phyloP scores from a whole-genome alignment of 2,329 filamentous ascomycete species.

The Endoconidiophora laricicola region DNA sequence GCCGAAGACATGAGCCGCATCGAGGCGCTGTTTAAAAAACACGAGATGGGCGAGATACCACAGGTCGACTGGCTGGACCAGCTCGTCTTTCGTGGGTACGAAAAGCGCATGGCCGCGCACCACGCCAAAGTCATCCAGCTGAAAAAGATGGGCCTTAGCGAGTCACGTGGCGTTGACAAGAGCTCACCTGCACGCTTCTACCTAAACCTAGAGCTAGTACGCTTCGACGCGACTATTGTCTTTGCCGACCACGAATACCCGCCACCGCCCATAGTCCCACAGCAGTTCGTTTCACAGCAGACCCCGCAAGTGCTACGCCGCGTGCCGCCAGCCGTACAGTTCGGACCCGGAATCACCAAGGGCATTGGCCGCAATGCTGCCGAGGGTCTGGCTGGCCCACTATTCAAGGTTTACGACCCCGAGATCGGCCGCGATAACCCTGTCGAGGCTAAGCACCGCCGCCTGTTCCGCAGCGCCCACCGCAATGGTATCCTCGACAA shows the following conservation, averaged over 20 bases:
- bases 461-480: constrained; percentile 75
- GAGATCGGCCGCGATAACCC: constrained; percentile 85
- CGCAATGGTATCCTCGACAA: constrained; percentile 88
- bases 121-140: constrained; percentile 17
- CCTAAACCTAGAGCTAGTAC: constrained; percentile 77
- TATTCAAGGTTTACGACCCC: constrained; percentile 83
- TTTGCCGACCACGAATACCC: constrained; percentile 91
- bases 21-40: constrained; percentile 85
- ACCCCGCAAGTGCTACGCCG: constrained; percentile 47
- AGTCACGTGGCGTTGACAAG: constrained; percentile 17
- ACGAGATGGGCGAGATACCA: constrained; percentile 92
- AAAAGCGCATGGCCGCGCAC: constrained; percentile 40
- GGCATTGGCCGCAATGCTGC: constrained; percentile 1
- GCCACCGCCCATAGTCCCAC: constrained; percentile 41
- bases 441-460: constrained; percentile 83
- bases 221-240: constrained; percentile 90
- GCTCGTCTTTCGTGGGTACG: constrained; percentile 77
- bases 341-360: constrained; percentile 72
- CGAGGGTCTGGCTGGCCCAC: constrained; percentile 30
- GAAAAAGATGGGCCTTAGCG: constrained; percentile 21
- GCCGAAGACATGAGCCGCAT: constrained; percentile 75
- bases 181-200: constrained; percentile 40
- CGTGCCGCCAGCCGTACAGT: constrained; percentile 72
- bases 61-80: constrained; percentile 92
- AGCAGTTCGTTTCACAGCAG: constrained; percentile 34